These are phyloP conservation scores for Flueggea neowawraea DNA, from an alignment of 441 rosid species.

Conservation along the genomic window DNA sequence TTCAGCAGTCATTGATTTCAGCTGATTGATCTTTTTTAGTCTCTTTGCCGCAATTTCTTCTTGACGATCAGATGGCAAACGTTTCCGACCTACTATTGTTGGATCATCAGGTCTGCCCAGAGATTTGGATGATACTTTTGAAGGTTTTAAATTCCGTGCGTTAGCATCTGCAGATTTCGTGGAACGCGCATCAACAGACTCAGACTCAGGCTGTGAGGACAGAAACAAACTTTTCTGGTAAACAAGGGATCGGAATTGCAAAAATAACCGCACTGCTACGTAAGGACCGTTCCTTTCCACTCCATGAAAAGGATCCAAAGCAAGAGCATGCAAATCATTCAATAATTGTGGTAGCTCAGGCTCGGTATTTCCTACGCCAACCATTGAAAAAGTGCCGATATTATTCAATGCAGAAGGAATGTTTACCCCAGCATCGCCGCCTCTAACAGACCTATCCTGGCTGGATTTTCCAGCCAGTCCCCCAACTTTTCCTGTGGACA, in stretches of 20 bases:
- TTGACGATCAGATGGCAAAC: conserved; percentile 72
- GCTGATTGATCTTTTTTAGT: conserved; percentile 47
- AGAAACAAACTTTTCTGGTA: conserved; percentile 72
- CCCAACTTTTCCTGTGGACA: conserved; percentile 40
- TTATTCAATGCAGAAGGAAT: conserved; percentile 18
- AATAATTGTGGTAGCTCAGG: conserved; percentile 50
- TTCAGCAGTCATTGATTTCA: conserved; percentile 59
- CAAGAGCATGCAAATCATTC: conserved; percentile 66
- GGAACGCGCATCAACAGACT: conserved; percentile 25
- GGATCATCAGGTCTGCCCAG: conserved; percentile 48
- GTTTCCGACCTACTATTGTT: conserved; percentile 67
- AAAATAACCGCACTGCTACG: conserved; percentile 47
- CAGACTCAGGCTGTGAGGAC: conserved; percentile 47
- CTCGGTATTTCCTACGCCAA: conserved; percentile 28
- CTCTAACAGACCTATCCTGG: conserved; percentile 26
- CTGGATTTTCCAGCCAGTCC: conserved; percentile 29
- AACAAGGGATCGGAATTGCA: conserved; percentile 64
- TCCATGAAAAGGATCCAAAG: conserved; percentile 66
- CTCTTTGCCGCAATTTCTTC: conserved; percentile 79
- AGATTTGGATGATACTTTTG: conserved; percentile 41
- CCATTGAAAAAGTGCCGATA: conserved; percentile 18
- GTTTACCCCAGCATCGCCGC: conserved; percentile 25
- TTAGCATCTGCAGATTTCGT: conserved; percentile 30
- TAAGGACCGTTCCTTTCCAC: conserved; percentile 43
- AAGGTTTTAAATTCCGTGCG: conserved; percentile 28